Evolutionary conservation across 2,329 filamentous ascomycete genomes (phyloP).

Genomic region (Claviceps humidiphila): DNA sequence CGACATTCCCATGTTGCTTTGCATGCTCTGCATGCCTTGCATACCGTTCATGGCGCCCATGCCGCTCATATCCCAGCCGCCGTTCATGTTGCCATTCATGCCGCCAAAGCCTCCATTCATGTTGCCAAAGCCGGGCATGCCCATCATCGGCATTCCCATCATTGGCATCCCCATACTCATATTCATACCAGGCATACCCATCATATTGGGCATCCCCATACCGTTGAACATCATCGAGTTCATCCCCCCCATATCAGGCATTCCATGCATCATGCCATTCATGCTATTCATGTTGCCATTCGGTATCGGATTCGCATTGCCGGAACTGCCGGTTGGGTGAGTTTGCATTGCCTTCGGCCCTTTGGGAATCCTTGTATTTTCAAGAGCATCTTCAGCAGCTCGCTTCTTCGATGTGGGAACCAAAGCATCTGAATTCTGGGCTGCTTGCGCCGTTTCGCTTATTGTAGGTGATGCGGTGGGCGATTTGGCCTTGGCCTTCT

Average conservation of each 20-base stretch:
- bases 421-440: slow-evolving; percentile 17
- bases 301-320: slow-evolving; percentile 27
- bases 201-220: slow-evolving; percentile 17
- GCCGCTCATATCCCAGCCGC: slow-evolving; percentile 21
- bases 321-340: slow-evolving; percentile 26
- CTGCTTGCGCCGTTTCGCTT: slow-evolving; percentile 9
- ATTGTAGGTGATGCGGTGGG: slow-evolving; percentile 18
- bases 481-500: slow-evolving; percentile 12
- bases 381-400: slow-evolving; percentile 57
- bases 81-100: slow-evolving; percentile 17
- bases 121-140: slow-evolving; percentile 10
- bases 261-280: slow-evolving; percentile 30
- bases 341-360: slow-evolving; percentile 52
- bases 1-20: slow-evolving; percentile 9
- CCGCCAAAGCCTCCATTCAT: slow-evolving; percentile 4
- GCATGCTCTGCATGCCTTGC: slow-evolving; percentile 10
- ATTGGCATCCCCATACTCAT: slow-evolving; percentile 15
- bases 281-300: slow-evolving; percentile 25
- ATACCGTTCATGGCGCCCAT: slow-evolving; percentile 17
- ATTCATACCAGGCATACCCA: slow-evolving; percentile 22
- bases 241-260: slow-evolving; percentile 25
- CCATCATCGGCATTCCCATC: slow-evolving; percentile 17
- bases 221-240: slow-evolving; percentile 13
- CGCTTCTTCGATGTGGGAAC: slow-evolving; percentile 56
- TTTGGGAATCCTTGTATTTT: slow-evolving; percentile 52